Evolutionary conservation across 2,329 filamentous ascomycete genomes (phyloP), one percentile per base, ranked within the genome.

Genomic region (Penicillium rolfsii): DNA sequence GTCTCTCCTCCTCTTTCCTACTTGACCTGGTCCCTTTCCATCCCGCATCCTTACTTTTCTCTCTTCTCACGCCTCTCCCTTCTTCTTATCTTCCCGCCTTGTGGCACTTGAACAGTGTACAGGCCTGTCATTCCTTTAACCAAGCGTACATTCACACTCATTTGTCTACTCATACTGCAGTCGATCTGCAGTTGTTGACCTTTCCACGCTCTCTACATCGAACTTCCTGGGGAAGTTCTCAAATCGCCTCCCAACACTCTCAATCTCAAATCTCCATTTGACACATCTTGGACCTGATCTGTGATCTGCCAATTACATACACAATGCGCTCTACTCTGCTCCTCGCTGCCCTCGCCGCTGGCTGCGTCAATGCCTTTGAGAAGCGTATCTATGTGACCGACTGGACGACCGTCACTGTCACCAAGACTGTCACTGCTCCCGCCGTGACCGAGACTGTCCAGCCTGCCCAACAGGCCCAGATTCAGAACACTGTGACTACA

Each of bases 171-270:
- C 48, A 28, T 61, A 54, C 63, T 58, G 67, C 73, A 75, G 73
- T 75, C 69, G 74, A 75, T 73, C 74, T 77, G 75, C 70, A 59
- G 60, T 49, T 28, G 60, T 69, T 66, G 64, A 68, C 55, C 54
- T 54, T 54, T 28, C 24, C 50, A 58, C 30, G 59, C 57, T 52
- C 52, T 52, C 38, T 50, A 30, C 41, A 36, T 46, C 28, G 57
- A 64, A 69, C 73, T 77, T 77, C 75, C 74, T 69, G 76, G 73
- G 58, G 74, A 77, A 77, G 75, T 71, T 58, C 40, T 63, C 58
- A 53, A 63, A 63, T 63, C 64, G 33, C 56, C 46, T 12, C 1
- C 40, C 26, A 35, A 38, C 30, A 22, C 38, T 12, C 14, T 9
- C 26, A 43, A 33, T 12, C 26, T 19, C 12, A 19, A 45, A 30